A percentile compares a stretch with the other conserved stretches of the same genome.
These are phyloP conservation scores for Saturnispora diversa DNA, from an alignment of 805 yeast genomes.

Conservation along the genomic window DNA sequence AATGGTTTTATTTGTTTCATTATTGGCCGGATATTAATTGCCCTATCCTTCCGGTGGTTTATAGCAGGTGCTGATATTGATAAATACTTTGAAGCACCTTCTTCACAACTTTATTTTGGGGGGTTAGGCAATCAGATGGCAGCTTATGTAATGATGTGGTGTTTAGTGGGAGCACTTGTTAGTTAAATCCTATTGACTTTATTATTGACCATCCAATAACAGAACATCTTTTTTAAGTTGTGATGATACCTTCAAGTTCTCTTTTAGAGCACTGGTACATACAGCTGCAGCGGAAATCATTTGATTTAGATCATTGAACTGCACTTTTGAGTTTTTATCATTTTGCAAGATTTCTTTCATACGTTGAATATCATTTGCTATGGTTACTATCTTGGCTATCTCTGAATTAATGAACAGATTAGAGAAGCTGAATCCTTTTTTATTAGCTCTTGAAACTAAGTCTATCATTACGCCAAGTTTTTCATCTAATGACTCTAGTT, in stretches of 20 bases:
- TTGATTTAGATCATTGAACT: constrained; percentile 2
- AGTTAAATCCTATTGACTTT: not conserved
- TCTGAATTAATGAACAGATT: too few relatives aligned
- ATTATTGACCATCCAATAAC: not conserved
- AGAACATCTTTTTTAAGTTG: not conserved
- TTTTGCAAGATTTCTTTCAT: not conserved
- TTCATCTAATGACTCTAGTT: not conserved
- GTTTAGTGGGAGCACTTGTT: constrained; percentile 43
- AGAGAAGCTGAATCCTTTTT: too few relatives aligned
- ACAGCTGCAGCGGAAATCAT: constrained; percentile 6
- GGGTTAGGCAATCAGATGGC: constrained; percentile 42
- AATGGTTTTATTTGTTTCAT: not conserved
- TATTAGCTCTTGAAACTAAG: constrained; percentile 14
- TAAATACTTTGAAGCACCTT: constrained; percentile 33
- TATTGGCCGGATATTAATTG: not conserved
- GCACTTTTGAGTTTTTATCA: not conserved
- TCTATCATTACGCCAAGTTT: constrained; percentile 5
- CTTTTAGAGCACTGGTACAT: constrained; percentile 7
- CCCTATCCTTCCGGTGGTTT: not conserved
- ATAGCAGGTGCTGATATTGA: not conserved
- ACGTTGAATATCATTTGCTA: constrained; percentile 9
- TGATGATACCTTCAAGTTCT: constrained; percentile 2
- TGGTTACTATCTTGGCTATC: constrained; percentile 13
- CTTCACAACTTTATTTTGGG: constrained; percentile 35
- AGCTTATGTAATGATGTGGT: constrained; percentile 52